Evolutionary conservation across 257 asterid genomes (phyloP).

Genomic region (Fraxinus americana): DNA sequence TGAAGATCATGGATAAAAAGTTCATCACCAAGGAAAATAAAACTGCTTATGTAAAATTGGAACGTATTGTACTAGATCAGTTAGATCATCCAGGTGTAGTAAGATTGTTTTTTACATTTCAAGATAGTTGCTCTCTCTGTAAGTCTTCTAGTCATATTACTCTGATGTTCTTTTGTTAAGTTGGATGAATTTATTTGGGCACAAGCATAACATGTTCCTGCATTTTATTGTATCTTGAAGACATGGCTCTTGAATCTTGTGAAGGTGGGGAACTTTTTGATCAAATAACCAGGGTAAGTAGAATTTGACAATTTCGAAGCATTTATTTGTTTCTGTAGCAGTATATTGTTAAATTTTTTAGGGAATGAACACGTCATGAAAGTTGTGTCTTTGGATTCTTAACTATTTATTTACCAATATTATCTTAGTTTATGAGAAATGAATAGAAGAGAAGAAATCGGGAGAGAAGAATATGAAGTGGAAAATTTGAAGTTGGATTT

Average conservation of each 20-base stretch:
- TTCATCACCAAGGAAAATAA: conserved; percentile 98
- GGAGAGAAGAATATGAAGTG: conserved; percentile 1
- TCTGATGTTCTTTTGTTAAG: neutral
- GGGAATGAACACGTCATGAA: neutral
- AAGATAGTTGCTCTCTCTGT: conserved; percentile 93
- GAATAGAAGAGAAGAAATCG: neutral
- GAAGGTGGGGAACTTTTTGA: conserved; percentile 99
- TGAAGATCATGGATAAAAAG: conserved; percentile 98
- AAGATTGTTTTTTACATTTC: conserved; percentile 86
- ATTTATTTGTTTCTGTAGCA: neutral
- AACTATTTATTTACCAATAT: neutral
- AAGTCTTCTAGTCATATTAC: conserved; percentile 41
- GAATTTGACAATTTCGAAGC: conserved; percentile 18
- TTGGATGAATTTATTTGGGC: conserved; percentile 17
- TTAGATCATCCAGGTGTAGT: conserved; percentile 96
- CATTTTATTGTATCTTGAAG: conserved; percentile 48
- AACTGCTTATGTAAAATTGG: conserved; percentile 95
- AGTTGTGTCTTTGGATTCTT: neutral
- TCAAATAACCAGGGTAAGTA: conserved; percentile 88
- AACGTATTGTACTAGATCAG: conserved; percentile 97
- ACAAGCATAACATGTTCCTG: conserved; percentile 27
- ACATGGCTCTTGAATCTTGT: conserved; percentile 99
- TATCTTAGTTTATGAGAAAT: neutral
- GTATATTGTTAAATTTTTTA: conserved; percentile 1
- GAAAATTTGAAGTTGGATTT: conserved; percentile 3